Evolutionary conservation across 495 filamentous ascomycete species (phyloP), one percentile per base, ranked within the genome.

Genomic region (Immersiella caudata): DNA sequence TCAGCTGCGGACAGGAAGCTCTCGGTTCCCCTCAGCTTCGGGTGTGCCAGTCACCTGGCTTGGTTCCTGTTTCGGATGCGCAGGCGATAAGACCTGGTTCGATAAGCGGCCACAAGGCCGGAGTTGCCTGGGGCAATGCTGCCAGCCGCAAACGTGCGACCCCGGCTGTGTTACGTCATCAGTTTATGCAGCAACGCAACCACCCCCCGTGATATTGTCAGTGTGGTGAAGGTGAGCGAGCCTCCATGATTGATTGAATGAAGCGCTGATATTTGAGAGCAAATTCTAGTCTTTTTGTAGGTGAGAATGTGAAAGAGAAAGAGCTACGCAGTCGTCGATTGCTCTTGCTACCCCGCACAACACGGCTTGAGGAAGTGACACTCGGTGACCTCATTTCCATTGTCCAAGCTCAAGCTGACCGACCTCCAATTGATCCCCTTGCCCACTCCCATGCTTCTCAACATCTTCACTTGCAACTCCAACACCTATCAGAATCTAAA

Each of bases 61-160:
- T 14, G 40, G 40, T 64, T 20, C 62, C 62, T 58, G 64, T 66
- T 66, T 66, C 64, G 64, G 64, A 29, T 50, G 59, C 66, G 65
- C 59, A 46, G 3, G 29, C 59, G 35, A 62, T 50, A 26, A 50
- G 35, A 11, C 16, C 54, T 20, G 54, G 26, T 5, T 50, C 60
- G 60, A 60, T 40, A 27, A 40, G 57, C 22, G 57, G 57, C 20
- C 29, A 40, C 57, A 26, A 60, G 20, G 25, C 57, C 40, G 2
- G 14, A 51, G 65, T 67, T 67, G 58, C 65, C 65, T 65, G 33
- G 63, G 63, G 52, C n/a, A 57, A 24, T 27, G 22, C 36, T 29
- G 50, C 22, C 54, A 27, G 21, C 54, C 21, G 54, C 54, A 57
- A 26, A 21, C 22, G 54, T n/a, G 22, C 54, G 22, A 21, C 26